Conservation (phyloP, 2,329 filamentous ascomycete species). For the Aspergillus novoparasiticus region DNA sequence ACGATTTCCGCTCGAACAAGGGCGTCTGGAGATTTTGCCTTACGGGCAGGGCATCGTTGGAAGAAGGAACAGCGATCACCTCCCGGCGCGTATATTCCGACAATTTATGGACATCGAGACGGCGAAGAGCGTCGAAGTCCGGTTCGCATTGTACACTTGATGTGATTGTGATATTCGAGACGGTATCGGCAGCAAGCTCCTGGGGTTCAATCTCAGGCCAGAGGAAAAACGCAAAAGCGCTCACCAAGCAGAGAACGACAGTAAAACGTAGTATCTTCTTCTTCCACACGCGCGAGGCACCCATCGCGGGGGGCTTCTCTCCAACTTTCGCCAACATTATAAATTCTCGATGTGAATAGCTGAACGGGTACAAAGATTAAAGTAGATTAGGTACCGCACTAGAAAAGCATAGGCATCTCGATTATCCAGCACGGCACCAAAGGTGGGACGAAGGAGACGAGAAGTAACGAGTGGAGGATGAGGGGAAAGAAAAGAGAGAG, state of each 20-base stretch:
- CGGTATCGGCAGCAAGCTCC: constrained; percentile 16
- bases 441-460: constrained; percentile 8
- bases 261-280: constrained; percentile 35
- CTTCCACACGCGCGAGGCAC: constrained; percentile 35
- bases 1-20: constrained; percentile 22
- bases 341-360: not conserved
- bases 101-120: constrained; percentile 30
- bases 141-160: constrained; percentile 31
- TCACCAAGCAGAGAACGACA: constrained; percentile 27
- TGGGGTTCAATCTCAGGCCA: constrained; percentile 28
- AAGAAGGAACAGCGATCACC: constrained; percentile 27
- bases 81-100: constrained; percentile 36
- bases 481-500: constrained; percentile 3
- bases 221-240: constrained; percentile 28
- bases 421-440: constrained; percentile 8
- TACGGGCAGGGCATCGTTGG: constrained; percentile 26
- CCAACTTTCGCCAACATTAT: constrained; percentile 30
- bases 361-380: not conserved
- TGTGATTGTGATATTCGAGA: constrained; percentile 34
- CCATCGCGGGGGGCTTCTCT: constrained; percentile 27
- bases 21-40: constrained; percentile 31
- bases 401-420: constrained; percentile 23
- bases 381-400: constrained; percentile 15
- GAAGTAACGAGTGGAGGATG: not conserved
- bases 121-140: constrained; percentile 27